Base-by-base conservation (phyloP, 2,329 filamentous ascomycete species). In the Ciborinia camelliae region DNA sequence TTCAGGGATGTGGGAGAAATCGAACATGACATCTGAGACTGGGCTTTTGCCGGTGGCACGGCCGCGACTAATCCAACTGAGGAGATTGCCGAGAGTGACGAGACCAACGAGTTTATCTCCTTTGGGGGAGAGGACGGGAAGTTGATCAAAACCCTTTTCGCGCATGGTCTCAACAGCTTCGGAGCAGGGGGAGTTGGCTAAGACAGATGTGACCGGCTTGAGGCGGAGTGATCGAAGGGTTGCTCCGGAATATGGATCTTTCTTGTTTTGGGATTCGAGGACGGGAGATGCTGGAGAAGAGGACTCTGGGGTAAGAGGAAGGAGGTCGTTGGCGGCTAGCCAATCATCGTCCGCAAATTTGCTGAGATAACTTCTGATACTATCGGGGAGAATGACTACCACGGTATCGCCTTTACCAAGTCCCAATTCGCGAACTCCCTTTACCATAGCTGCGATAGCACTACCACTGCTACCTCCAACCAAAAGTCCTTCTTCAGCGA, bases 281-380 rank as follows among this genome's bases (percentile, higher is more conserved):
- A 75, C 78, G 75, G 68, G 75, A 71, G 68, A 77, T 69, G 73
- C 73, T 66, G 75, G 76, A 30, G 73, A 76, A 53, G 77, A 80
- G 62, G 76, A 77, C 58, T 75, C 81, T 67, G 80, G 84, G 61
- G 81, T 86, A 69, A 79, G 83, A 47, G 91, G 86, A 32, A 98
- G 84, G 30, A 99, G 90, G 76, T 94, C 90, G 79, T 99, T 99
- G 68, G 95, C 95, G 15, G 92, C 93, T 64, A 99, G 88, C 96
- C 95, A 99, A 81, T 98, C 95, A 75, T 99, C 96, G 76, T 99
- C 95, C 70, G 92, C 92, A 76, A 99, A 99, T 85, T 99, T 99
- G 80, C 90, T 94, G 32, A 99, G 86, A 77, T 99, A 99, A 79
- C 92, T 97, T 74, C 95, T 86, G 75, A 99, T 98, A 80, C 92